Evolutionary conservation across 768 basidiomycete species (phyloP), one percentile per base, ranked within the genome.

Genomic region (Termitomyces bulborhizus): DNA sequence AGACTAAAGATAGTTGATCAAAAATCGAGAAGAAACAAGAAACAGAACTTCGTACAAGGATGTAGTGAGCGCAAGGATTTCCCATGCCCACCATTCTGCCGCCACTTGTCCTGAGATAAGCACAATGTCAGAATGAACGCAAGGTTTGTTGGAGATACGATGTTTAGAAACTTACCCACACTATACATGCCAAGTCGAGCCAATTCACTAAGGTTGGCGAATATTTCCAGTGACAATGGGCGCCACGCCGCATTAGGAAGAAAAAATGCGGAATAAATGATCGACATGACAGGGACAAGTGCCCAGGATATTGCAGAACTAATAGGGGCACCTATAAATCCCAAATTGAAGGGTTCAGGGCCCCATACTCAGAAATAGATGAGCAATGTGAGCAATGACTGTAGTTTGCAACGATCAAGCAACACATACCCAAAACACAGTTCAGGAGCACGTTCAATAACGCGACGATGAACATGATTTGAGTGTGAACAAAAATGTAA

Each of bases 321-420:
- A 9, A 98, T 75, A 0, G 96, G 95, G 3, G 94, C 95, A 13
- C 96, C 96, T 46, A 90, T 83, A 71, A 91, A 98, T 1, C 95
- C 95, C 1, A 98, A 71, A 9, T 88, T 76, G 55, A 95, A 71
- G 2, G 82, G 73, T 43, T 78, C 72, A 0, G 92, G 92, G 1
- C 92, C 92, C 90, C 89, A 92, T 0, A 94, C 90, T 77, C 18
- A n/a, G 31, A 6, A n/a, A 9, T 1, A 8, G 31, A 42, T 36
- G 18, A 16, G 8, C 18, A 4, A 24, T 4, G 50, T 36, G 18
- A 16, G 8, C 18, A 4, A 24, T 4, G 50, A 37, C 26, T 37
- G 6, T n/a, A 12, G 7, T 26, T 26, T 29, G 0, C 12, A 43
- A 46, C 6, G 26, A 46, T 6, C 16, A 16, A 21, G 32, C 15